Evolutionary conservation across 768 basidiomycete genomes (phyloP).

Genomic region (Amanita pallidorosea): DNA sequence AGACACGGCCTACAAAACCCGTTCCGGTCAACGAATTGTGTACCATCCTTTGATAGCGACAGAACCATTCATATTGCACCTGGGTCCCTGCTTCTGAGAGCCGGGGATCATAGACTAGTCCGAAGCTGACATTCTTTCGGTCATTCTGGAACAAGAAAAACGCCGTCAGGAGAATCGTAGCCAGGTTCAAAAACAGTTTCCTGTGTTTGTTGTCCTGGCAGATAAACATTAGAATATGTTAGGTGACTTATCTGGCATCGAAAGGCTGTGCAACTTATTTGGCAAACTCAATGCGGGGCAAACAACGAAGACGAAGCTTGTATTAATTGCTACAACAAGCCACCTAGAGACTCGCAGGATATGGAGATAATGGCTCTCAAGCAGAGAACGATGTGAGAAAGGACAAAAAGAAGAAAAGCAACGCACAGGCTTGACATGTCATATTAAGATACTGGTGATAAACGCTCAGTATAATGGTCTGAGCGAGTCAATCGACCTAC

Average conservation of each 20-base stretch:
- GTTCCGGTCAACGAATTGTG: slow-evolving; percentile 60
- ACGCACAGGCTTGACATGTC: slow-evolving; percentile 19
- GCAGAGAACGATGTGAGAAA: slow-evolving; percentile 3
- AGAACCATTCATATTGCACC: slow-evolving; percentile 36
- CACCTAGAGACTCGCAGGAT: background rate
- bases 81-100: background rate
- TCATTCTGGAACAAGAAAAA: too few relatives aligned
- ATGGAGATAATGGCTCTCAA: slow-evolving; percentile 4
- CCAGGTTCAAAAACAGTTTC: too few relatives aligned
- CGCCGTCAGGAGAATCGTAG: too few relatives aligned
- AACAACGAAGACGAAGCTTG: background rate
- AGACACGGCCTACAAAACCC: slow-evolving; percentile 53
- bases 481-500: slow-evolving; percentile 4
- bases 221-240: too few relatives aligned
- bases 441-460: slow-evolving; percentile 9
- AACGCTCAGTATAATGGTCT: background rate
- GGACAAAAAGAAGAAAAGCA: slow-evolving; percentile 13
- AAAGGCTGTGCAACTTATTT: background rate
- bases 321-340: background rate
- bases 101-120: slow-evolving; percentile 11
- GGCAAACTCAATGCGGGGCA: background rate
- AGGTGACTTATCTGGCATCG: too few relatives aligned
- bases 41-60: slow-evolving; percentile 47
- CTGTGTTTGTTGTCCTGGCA: too few relatives aligned
- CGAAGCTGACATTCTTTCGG: background rate